A percentile compares a stretch with the other conserved stretches of the same genome.
phyloP scores from a whole-genome alignment of 192 early-diverging fungal genomes.

The Podila verticillata region DNA sequence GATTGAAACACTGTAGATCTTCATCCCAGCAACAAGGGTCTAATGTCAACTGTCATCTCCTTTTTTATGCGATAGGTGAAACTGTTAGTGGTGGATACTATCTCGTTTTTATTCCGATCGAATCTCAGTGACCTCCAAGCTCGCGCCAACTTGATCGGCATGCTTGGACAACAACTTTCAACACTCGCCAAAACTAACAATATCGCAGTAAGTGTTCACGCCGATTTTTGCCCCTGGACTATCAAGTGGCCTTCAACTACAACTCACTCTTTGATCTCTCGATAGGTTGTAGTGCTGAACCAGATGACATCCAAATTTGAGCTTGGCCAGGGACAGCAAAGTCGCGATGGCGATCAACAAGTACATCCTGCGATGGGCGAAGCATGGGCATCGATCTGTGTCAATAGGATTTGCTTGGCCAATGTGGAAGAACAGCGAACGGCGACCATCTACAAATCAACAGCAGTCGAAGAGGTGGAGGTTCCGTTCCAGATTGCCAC shows the following conservation, averaged over 20 bases:
- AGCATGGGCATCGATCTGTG: conserved; percentile 40
- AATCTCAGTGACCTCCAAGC: conserved; percentile 32
- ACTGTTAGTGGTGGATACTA: conserved; percentile 38
- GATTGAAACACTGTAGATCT: background rate
- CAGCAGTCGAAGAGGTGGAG: conserved; percentile 17
- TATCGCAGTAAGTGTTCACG: conserved; percentile 23
- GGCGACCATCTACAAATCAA: conserved; percentile 44
- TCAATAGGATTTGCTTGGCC: conserved; percentile 27
- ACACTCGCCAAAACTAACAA: conserved; percentile 13
- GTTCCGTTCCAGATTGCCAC: conserved; percentile 12
- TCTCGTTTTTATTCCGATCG: conserved; percentile 38
- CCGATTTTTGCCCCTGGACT: background rate
- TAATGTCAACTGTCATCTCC: background rate
- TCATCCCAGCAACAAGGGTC: background rate
- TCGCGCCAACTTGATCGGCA: conserved; percentile 33
- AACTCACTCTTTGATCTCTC: background rate
- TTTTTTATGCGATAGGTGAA: conserved; percentile 13
- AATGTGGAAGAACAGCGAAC: conserved; percentile 8
- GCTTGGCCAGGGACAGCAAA: background rate
- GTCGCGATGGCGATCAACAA: background rate
- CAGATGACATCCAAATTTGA: conserved; percentile 51
- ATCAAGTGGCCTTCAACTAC: background rate
- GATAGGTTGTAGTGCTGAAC: conserved; percentile 47
- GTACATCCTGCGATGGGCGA: conserved; percentile 46
- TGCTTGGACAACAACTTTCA: conserved; percentile 21